Base-by-base conservation (phyloP, 257 asterid genomes). In the Nicotiana paniculata region DNA sequence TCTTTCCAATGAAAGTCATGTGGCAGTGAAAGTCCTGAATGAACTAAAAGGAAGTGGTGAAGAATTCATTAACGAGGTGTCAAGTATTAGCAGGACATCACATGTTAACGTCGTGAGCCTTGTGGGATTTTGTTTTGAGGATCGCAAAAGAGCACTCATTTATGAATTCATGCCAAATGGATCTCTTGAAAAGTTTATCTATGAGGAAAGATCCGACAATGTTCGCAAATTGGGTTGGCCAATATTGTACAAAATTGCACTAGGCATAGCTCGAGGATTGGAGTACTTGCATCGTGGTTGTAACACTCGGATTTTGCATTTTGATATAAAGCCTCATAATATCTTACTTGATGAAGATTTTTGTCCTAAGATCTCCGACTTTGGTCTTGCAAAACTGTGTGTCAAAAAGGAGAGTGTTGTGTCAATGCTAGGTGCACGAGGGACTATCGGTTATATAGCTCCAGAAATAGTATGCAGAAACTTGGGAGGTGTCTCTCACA, bases 81-180 rank as follows among this genome's bases (percentile, higher is more conserved):
- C 87, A 1, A 88, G 88, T 15, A 88, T 88, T 9, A 86, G 88
- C 15, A 82, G 85, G 57, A 89, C 91, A 54, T 90, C 92, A 5
- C 92, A 87, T 9, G 53, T 89, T 13, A 90, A 87, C 35, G n/a
- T 90, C 0, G 91, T 90, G 63, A 9, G 72, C 13, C 89, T 90
- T 12, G 17, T 86, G 5, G 93, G 92, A 24, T 89, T 86, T 9
- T 89, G 93, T 39, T 58, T 35, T 43, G 86, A 86, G 9, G 86
- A 88, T 4, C 30, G 33, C 0, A 86, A 84, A 63, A 85, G 84
- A 81, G 91, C 88, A 33, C 89, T 90, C 0, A 0, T 90, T 0
- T 89, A 89, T 48, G 92, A 89, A 0, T 89, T 84, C 83, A 87
- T 89, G 92, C 83, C 88, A 0, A 88, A 90, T 39, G 90, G 89